phyloP scores from a whole-genome alignment of 2,329 filamentous ascomycete species.

The Fusarium stilboides region DNA sequence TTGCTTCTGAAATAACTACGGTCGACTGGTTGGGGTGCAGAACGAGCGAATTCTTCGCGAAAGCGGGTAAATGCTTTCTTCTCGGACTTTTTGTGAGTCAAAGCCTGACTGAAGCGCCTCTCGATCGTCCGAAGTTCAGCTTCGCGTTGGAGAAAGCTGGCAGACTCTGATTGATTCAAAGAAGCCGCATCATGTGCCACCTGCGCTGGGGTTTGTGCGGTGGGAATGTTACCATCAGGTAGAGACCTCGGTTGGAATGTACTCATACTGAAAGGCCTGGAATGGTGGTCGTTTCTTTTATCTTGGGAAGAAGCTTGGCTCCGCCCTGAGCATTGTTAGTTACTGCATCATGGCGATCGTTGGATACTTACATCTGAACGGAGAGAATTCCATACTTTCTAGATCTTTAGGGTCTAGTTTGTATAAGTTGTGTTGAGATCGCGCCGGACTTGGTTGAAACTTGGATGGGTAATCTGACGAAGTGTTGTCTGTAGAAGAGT shows the following conservation, averaged over 20 bases:
- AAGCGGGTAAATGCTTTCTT: conserved; percentile 58
- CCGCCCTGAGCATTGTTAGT: conserved; percentile 30
- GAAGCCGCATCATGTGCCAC: conserved; percentile 24
- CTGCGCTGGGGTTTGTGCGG: neutral
- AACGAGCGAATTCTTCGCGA: conserved; percentile 56
- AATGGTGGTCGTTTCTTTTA: conserved; percentile 34
- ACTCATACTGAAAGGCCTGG: neutral
- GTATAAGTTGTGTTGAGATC: conserved; percentile 49
- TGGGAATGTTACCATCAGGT: neutral
- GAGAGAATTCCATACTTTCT: conserved; percentile 55
- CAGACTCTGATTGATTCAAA: conserved; percentile 53
- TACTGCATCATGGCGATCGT: neutral
- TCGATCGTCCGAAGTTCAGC: conserved; percentile 58
- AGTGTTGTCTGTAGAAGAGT: conserved; percentile 42
- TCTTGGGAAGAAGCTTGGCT: conserved; percentile 39
- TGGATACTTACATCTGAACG: conserved; percentile 52
- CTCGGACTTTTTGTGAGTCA: conserved; percentile 51
- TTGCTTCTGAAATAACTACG: conserved; percentile 55
- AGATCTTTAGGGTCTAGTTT: conserved; percentile 53
- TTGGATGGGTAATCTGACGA: conserved; percentile 56
- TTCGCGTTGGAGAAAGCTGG: conserved; percentile 57
- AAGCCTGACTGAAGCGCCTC: conserved; percentile 58
- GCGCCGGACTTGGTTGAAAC: conserved; percentile 53
- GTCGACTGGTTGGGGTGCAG: conserved; percentile 12
- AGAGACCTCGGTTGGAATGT: neutral